phyloP scores from a whole-genome alignment of 106 monocot genomes.

The Platanthera zijinensis region DNA sequence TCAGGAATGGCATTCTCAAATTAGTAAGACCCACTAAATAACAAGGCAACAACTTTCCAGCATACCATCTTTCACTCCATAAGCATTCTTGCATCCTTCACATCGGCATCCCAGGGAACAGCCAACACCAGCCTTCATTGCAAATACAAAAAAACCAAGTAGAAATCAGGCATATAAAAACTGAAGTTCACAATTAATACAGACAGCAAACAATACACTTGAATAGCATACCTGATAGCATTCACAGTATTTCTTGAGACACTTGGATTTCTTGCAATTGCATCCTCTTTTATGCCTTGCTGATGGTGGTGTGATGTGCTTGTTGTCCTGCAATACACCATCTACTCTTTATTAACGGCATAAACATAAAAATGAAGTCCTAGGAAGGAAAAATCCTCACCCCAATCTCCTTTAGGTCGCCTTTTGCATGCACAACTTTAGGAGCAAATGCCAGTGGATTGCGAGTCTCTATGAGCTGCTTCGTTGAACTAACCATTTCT shows the following conservation, averaged over 20 bases:
- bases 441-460: conserved; percentile 71
- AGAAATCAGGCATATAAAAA: neutral
- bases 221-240: conserved; percentile 36
- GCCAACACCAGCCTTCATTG: conserved; percentile 43
- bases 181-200: neutral
- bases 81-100: conserved; percentile 49
- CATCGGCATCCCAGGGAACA: conserved; percentile 56
- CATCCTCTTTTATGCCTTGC: conserved; percentile 60
- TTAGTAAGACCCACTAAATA: neutral
- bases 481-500: conserved; percentile 26
- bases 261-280: conserved; percentile 57
- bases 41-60: neutral
- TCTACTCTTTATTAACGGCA: neutral
- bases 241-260: conserved; percentile 50
- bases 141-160: neutral
- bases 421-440: conserved; percentile 32
- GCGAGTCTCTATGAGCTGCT: conserved; percentile 43
- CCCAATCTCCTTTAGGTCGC: conserved; percentile 15
- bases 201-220: neutral
- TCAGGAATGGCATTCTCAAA: neutral
- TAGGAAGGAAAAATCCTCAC: conserved; percentile 22
- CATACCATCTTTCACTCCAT: conserved; percentile 50
- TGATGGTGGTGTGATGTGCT: conserved; percentile 27
- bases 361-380: conserved; percentile 1
- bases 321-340: conserved; percentile 26